These are phyloP conservation scores for Ogataea pignaliae DNA, from an alignment of 805 yeast genomes.

Conservation along the genomic window DNA sequence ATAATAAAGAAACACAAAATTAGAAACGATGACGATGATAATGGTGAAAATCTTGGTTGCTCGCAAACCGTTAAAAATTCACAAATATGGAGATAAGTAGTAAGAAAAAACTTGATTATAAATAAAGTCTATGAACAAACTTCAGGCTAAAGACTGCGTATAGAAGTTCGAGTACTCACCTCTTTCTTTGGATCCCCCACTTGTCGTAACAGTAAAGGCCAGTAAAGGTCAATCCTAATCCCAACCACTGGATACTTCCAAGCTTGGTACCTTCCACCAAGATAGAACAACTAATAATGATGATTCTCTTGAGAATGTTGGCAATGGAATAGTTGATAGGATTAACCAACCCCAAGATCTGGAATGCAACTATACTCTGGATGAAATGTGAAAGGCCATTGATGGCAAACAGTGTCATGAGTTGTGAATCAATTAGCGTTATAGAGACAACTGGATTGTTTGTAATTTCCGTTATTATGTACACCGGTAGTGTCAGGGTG, in stretches of 20 bases:
- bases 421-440: slow-evolving; percentile 18
- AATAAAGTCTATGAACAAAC: not conserved
- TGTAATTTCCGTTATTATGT: slow-evolving; percentile 49
- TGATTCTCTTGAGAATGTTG: slow-evolving; percentile 68
- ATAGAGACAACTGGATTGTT: slow-evolving; percentile 31
- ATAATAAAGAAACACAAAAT: too few species aligned
- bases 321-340: slow-evolving; percentile 80
- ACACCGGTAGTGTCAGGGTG: slow-evolving; percentile 60
- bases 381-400: slow-evolving; percentile 69
- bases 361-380: slow-evolving; percentile 73
- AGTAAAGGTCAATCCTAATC: slow-evolving; percentile 49
- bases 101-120: not conserved
- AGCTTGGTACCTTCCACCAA: slow-evolving; percentile 53
- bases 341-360: slow-evolving; percentile 64
- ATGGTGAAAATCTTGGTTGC: too few species aligned
- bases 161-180: slow-evolving; percentile 1
- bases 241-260: slow-evolving; percentile 40
- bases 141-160: not conserved
- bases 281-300: slow-evolving; percentile 63
- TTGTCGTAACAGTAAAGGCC: slow-evolving; percentile 71
- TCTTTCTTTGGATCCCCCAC: slow-evolving; percentile 46
- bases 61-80: too few species aligned
- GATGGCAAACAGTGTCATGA: slow-evolving; percentile 39
- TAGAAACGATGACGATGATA: too few species aligned
- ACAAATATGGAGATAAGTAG: not conserved